Evolutionary conservation across 176 grass and related monocot genomes (phyloP).

Genomic region (Bromus sterilis): DNA sequence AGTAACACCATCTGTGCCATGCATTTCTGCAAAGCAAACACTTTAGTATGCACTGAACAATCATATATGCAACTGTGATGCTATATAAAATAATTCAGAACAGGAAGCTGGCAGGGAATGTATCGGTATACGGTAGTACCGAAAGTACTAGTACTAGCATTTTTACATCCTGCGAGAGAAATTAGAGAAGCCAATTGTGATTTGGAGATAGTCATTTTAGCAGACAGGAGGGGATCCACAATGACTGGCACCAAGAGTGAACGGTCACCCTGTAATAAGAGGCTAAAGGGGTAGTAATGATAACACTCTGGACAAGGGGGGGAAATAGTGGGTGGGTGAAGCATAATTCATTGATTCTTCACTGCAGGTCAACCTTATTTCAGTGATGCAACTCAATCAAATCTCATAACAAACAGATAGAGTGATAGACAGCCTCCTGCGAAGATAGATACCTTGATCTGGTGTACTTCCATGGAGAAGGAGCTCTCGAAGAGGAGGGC

Average conservation of each 20-base stretch:
- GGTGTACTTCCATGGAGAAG: constrained; percentile 91
- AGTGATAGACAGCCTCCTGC: not conserved
- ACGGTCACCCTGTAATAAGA: not conserved
- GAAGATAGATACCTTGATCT: constrained; percentile 66
- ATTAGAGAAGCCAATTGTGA: not conserved
- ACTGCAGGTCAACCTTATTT: not conserved
- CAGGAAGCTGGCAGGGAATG: not conserved
- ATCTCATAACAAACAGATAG: not conserved
- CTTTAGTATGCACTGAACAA: not conserved
- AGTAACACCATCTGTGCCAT: constrained; percentile 84
- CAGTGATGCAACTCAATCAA: not conserved
- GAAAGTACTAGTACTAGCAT: not conserved
- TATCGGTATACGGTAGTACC: not conserved
- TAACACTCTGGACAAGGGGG: not conserved
- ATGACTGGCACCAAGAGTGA: not conserved
- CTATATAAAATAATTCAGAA: not conserved
- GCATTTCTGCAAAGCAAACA: constrained; percentile 60
- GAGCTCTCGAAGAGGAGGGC: constrained; percentile 95
- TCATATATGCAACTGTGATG: not conserved
- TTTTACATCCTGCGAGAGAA: not conserved
- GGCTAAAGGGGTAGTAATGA: not conserved
- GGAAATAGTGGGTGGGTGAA: not conserved
- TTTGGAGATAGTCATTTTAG: not conserved
- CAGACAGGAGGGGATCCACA: not conserved
- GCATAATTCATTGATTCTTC: not conserved